These are phyloP conservation scores for Knoxdaviesia proteae DNA, from an alignment of 2,329 filamentous ascomycete species.

Conservation along the genomic window DNA sequence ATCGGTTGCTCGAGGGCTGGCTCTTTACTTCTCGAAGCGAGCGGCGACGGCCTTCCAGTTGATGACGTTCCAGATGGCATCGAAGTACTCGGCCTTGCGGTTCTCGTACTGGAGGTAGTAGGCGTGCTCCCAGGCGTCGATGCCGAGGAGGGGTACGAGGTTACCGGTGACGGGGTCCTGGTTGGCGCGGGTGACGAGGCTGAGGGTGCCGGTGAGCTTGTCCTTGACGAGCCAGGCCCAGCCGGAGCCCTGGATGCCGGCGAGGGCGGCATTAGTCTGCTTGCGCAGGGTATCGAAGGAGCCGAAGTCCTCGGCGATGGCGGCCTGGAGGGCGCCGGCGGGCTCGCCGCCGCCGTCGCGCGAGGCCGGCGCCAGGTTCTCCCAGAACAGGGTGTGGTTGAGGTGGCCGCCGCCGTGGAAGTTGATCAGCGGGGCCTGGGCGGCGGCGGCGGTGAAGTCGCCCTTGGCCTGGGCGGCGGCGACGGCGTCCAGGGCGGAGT, in stretches of 20 bases:
- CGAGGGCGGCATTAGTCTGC: conserved; percentile 45
- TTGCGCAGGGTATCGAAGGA: conserved; percentile 42
- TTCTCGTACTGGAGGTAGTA: conserved; percentile 96
- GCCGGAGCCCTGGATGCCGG: conserved; percentile 66
- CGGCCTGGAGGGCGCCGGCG: conserved; percentile 36
- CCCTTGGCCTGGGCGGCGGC: conserved; percentile 42
- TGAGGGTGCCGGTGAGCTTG: conserved; percentile 37
- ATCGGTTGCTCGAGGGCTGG: no score
- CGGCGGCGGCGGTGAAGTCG: conserved; percentile 28
- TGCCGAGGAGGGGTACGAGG: conserved; percentile 62
- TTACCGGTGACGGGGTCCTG: conserved; percentile 77
- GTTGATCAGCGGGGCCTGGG: conserved; percentile 36
- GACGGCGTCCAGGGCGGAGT: conserved; percentile 55
- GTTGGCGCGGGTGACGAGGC: conserved; percentile 56
- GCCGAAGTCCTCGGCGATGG: conserved; percentile 48
- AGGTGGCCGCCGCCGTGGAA: conserved; percentile 76
- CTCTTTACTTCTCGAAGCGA: conserved; percentile 43
- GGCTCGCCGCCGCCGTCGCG: conserved; percentile 41
- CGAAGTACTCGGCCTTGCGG: conserved; percentile 90
- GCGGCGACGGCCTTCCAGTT: conserved; percentile 85
- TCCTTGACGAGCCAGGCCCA: conserved; percentile 81
- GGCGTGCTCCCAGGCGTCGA: conserved; percentile 93
- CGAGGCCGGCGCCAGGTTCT: conserved; percentile 50
- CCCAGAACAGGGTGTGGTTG: conserved; percentile 77
- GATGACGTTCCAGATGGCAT: conserved; percentile 80